phyloP scores from a whole-genome alignment of 2,329 filamentous ascomycete species.

The Fusarium tricinctum region DNA sequence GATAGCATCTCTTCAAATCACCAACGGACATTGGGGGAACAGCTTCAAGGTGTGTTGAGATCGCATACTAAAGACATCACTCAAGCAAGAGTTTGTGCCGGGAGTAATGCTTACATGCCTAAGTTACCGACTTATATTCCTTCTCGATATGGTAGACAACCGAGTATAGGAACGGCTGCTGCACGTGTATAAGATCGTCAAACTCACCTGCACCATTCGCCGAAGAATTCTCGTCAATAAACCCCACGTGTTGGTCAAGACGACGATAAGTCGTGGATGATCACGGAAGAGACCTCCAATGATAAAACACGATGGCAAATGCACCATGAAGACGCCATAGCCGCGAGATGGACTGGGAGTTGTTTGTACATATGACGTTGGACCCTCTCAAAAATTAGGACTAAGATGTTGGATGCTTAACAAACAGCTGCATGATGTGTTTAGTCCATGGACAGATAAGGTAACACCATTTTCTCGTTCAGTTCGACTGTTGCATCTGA shows the following conservation, averaged over 20 bases:
- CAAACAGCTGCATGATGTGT: background rate
- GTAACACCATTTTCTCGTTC: background rate
- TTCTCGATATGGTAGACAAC: background rate
- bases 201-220: background rate
- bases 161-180: background rate
- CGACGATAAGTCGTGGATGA: conserved; percentile 10
- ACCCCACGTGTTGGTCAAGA: conserved; percentile 17
- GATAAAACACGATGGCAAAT: conserved; percentile 9
- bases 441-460: background rate
- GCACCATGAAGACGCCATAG: conserved; percentile 10
- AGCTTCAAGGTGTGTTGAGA: no score
- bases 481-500: background rate
- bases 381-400: background rate
- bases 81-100: no score
- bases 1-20: no score
- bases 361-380: conserved; percentile 9
- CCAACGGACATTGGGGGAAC: no score
- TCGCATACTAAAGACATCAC: no score
- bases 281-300: conserved; percentile 10
- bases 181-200: background rate
- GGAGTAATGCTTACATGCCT: background rate
- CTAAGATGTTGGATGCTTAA: background rate
- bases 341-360: conserved; percentile 2
- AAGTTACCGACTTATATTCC: background rate
- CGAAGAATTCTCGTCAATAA: background rate